phyloP scores from a whole-genome alignment of 768 basidiomycete genomes.

The Cystobasidium onofrii region DNA sequence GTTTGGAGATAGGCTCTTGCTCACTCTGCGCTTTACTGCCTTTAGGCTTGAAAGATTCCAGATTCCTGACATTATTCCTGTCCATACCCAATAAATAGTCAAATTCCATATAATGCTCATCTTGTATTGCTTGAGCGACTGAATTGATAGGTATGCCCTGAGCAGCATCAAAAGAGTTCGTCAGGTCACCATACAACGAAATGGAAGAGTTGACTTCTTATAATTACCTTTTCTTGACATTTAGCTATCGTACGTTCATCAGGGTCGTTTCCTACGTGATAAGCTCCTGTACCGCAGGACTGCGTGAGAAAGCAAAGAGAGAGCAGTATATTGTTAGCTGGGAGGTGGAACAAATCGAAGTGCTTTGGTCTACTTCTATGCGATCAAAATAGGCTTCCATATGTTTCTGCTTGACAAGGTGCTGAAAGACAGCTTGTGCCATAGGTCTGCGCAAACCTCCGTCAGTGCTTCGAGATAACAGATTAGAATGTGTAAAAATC shows the following conservation, averaged over 20 bases:
- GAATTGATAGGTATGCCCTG: conserved; percentile 22
- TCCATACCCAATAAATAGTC: conserved; percentile 29
- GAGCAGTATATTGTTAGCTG: no score
- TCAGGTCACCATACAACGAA: no score
- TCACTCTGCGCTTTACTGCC: conserved; percentile 12
- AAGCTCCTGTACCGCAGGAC: conserved; percentile 25
- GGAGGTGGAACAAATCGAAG: no score
- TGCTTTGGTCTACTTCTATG: conserved; percentile 15
- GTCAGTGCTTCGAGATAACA: neutral
- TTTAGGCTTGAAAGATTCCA: conserved; percentile 8
- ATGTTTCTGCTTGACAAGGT: conserved; percentile 8
- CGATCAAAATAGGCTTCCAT: conserved; percentile 26
- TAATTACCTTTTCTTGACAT: conserved; percentile 25
- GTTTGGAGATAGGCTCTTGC: neutral
- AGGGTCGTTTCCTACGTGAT: conserved; percentile 29
- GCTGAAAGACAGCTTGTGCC: conserved; percentile 32
- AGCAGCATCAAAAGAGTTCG: neutral
- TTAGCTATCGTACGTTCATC: conserved; percentile 28
- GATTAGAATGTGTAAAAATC: neutral
- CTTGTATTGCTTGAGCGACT: conserved; percentile 7
- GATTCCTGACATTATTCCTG: conserved; percentile 18
- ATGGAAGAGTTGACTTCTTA: neutral
- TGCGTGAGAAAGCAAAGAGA: neutral
- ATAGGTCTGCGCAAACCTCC: neutral
- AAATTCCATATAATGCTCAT: conserved; percentile 16